Base-by-base conservation (phyloP, 1,284 basidiomycete species). In the Pterula multifida region DNA sequence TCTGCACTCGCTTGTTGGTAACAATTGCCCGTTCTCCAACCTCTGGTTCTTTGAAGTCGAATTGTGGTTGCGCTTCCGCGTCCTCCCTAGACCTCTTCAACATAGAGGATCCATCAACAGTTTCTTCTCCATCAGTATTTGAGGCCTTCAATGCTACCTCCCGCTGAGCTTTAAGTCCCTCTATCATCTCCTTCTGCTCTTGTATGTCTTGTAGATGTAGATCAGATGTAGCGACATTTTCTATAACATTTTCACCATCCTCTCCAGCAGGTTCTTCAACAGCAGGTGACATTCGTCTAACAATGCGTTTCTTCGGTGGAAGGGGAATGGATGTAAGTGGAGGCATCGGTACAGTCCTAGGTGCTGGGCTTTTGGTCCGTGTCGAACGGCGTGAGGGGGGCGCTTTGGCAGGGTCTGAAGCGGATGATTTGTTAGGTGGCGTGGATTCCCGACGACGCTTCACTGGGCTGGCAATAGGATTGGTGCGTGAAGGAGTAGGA, bases 111-210 rank as follows among this genome's bases (percentile, higher is more conserved):
- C 60, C 64, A 17, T 59, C 58, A 25, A 62, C 63, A 15, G 58
- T 56, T 19, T 60, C 64, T n/a, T 59, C 58, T 24, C 62, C 63
- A n/a, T 59, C 56, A 32, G 61, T 60, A 44, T 54, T 58, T 9
- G 25, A 22, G 3, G 24, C 52, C 44, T 55, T 53, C 50, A 54
- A 39, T 9, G 49, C 57, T 6, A 58, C 62, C 3, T 65, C 73
- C 4, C 76, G 68, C 58, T 78, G 68, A 1, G 72, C 72, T 59
- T 85, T 86, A 55, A 89, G 63, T 52, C 72, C 70, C 35, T 72
- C 73, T 50, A 88, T 84, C 59, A 89, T 61, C 57, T 76, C 76
- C 63, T 75, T 76, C 66, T 87, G 83, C 62, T 88, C 85, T 25
- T 68, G 69, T 32, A 89, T 69, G 61, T 89, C 86, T 57, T 79